Evolutionary conservation across 2,329 filamentous ascomycete genomes (phyloP).

Genomic region (Periglandula ipomoeae): DNA sequence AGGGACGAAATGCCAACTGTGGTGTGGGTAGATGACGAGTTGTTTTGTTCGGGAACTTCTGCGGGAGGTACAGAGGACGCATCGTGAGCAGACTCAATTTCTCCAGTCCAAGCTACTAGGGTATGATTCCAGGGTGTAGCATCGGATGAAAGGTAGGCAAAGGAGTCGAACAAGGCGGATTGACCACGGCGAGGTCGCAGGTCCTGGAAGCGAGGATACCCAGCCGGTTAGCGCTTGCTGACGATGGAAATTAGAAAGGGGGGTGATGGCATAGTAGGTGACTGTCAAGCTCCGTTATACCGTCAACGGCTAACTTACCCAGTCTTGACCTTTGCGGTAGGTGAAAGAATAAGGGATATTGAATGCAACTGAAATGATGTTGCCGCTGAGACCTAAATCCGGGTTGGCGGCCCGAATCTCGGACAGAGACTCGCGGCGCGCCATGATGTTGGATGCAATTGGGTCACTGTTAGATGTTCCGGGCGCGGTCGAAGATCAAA

Average conservation of each 20-base stretch:
- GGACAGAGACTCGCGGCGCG: conserved; percentile 40
- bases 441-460: conserved; percentile 20
- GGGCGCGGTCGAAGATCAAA: not conserved
- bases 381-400: conserved; percentile 50
- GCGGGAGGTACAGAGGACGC: conserved; percentile 35
- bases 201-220: conserved; percentile 40
- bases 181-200: conserved; percentile 72
- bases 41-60: conserved; percentile 34
- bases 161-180: conserved; percentile 86
- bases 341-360: conserved; percentile 51
- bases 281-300: not conserved
- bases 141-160: conserved; percentile 78
- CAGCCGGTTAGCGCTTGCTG: not conserved
- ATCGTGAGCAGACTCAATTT: conserved; percentile 52
- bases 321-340: conserved; percentile 49
- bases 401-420: conserved; percentile 49
- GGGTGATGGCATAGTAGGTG: too few relatives aligned
- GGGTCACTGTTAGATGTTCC: not conserved
- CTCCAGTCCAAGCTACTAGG: conserved; percentile 90
- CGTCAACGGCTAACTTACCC: conserved; percentile 36
- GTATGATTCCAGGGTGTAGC: conserved; percentile 84
- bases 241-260: not conserved
- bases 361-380: conserved; percentile 58
- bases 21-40: conserved; percentile 15
- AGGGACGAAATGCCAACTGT: conserved; percentile 45